Conservation (phyloP, 2,329 filamentous ascomycete species). For the Fonsecaea pedrosoi region DNA sequence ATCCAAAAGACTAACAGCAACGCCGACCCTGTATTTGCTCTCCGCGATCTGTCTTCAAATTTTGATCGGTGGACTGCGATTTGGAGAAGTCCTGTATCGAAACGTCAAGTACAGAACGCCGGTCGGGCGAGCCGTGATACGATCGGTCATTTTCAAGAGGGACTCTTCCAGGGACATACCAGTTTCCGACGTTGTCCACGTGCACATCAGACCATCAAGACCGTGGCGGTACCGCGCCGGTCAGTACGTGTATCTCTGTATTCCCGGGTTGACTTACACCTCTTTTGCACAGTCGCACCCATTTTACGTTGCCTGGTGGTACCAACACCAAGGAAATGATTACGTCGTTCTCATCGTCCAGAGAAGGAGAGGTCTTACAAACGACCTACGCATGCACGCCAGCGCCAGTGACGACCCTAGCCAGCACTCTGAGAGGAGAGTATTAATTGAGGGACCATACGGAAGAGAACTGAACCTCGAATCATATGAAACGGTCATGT, state of each 20-base stretch:
- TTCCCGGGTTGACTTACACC: not conserved
- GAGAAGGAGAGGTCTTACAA: not conserved
- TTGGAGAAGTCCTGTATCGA: too few relatives aligned
- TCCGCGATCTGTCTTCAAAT: too few relatives aligned
- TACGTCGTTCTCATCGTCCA: not conserved
- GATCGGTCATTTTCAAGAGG: too few relatives aligned
- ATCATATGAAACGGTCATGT: not conserved
- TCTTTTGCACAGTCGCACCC: not conserved
- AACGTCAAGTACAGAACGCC: too few relatives aligned
- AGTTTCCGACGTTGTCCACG: not conserved
- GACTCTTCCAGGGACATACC: not conserved
- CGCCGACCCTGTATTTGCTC: too few relatives aligned
- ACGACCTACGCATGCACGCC: not conserved
- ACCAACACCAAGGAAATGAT: not conserved
- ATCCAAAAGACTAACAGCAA: too few relatives aligned
- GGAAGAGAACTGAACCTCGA: not conserved
- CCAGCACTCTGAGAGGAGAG: not conserved
- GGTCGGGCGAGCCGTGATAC: too few relatives aligned
- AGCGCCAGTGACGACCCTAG: not conserved
- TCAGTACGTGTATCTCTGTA: not conserved
- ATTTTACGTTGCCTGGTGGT: slow-evolving; percentile 1
- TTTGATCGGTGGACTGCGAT: too few relatives aligned
- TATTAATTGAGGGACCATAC: not conserved
- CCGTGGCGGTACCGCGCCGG: not conserved
- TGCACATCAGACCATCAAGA: not conserved